Base-by-base conservation (phyloP, 768 basidiomycete genomes). In the Fomitopsis serialis region DNA sequence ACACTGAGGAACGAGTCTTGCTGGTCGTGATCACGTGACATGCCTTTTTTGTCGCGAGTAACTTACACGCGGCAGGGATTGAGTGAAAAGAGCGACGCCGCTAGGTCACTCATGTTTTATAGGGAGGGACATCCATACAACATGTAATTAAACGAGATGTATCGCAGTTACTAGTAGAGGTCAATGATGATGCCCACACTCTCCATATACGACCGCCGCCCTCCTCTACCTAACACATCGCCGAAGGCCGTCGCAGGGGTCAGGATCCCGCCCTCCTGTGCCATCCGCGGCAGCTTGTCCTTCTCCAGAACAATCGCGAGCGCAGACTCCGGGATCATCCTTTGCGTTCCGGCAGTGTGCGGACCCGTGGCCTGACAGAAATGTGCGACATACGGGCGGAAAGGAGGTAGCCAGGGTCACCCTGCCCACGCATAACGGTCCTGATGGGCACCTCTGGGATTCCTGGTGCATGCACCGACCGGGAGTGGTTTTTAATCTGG, bases 211-310 rank as follows among this genome's bases (percentile, higher is more conserved):
- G n/a, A n/a, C n/a, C n/a, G n/a, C n/a, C n/a, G n/a, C n/a, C n/a
- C n/a, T n/a, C n/a, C n/a, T n/a, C n/a, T n/a, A 34, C 93, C 72
- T 35, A 95, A 67, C 7, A 82, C 79, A 55, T 89, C 82, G 15
- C 93, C 94, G 53, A 96, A 77, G 1, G 89, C 94, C 3, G 81
- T 82, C 68, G 86, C 80, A 0, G 94, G 86, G 1, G 95, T 98
- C 46, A 97, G 72, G 2, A 94, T 69, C 1, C 95, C 94, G 12
- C 93, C 94, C 44, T 74, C 67, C 46, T 71, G 73, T 3, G 79
- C 84, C 7, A 85, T 65, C 1, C 73, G 58, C 0, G 91, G 80
- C 1, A 93, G 78, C 3, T 71, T 64, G 15, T 70, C 74, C 17
- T 78, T 71, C 25, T 81, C 75, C 2, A 89, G 70, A 17, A 85